These are phyloP conservation scores for Vicia villosa DNA, from an alignment of 306 rosid species.

Conservation along the genomic window DNA sequence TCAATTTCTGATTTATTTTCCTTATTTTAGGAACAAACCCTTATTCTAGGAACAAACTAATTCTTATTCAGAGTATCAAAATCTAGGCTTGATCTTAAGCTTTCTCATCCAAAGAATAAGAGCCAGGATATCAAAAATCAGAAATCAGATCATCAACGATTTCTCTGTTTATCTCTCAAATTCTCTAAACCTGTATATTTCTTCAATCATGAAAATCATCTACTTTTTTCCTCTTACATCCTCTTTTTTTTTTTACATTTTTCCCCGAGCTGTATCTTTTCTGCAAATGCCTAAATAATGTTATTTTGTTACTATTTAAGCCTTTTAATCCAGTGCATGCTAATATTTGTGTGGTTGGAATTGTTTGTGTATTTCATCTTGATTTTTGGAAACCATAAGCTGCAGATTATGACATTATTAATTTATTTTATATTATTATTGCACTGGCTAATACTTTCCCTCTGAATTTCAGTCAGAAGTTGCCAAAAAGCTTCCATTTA, in stretches of 20 bases:
- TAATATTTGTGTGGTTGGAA: slow-evolving; percentile 24
- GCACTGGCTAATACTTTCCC: slow-evolving; percentile 36
- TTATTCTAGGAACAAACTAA: too few species aligned
- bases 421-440: slow-evolving; percentile 7
- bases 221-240: slow-evolving; percentile 10
- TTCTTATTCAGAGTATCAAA: too few species aligned
- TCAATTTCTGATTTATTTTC: too few species aligned
- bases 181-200: neutral
- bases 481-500: slow-evolving; percentile 84
- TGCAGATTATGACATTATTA: slow-evolving; percentile 19
- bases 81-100: slow-evolving; percentile 1
- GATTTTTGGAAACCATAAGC: slow-evolving; percentile 24
- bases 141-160: neutral
- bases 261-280: slow-evolving; percentile 21
- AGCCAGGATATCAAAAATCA: neutral
- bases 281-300: slow-evolving; percentile 22
- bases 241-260: neutral
- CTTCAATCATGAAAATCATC: slow-evolving; percentile 23
- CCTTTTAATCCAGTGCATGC: slow-evolving; percentile 15
- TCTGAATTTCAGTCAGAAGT: slow-evolving; percentile 75
- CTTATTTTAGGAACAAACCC: too few species aligned
- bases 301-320: slow-evolving; percentile 19
- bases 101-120: slow-evolving; percentile 3
- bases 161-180: neutral
- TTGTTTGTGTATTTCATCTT: slow-evolving; percentile 21